Evolutionary conservation across 2,329 filamentous ascomycete species (phyloP).

Genomic region (Ophiostoma ips): DNA sequence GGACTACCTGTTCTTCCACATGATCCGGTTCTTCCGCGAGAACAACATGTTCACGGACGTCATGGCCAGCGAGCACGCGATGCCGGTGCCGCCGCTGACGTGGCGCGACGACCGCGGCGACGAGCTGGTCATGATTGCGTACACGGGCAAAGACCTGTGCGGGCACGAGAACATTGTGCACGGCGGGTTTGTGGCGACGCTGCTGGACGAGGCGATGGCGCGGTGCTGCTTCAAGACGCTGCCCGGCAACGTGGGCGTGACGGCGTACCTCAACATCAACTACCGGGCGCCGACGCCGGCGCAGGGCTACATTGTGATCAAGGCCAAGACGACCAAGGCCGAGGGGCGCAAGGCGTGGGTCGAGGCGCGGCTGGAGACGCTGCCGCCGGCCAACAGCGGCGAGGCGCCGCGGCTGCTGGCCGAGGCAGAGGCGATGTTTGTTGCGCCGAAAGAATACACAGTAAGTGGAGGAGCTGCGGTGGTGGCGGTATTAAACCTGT

Average conservation of each 20-base stretch:
- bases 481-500: not conserved
- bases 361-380: conserved; percentile 54
- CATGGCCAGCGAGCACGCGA: conserved; percentile 57
- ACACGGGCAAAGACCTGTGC: conserved; percentile 67
- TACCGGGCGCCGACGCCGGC: conserved; percentile 73
- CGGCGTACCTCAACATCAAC: conserved; percentile 69
- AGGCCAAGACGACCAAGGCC: conserved; percentile 66
- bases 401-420: conserved; percentile 55
- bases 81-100: conserved; percentile 67
- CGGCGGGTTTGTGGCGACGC: conserved; percentile 78
- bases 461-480: not conserved
- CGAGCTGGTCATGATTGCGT: conserved; percentile 56
- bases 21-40: conserved; percentile 53
- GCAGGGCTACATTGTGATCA: conserved; percentile 60
- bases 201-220: conserved; percentile 81
- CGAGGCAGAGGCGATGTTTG: conserved; percentile 74
- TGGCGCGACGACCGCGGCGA: conserved; percentile 61
- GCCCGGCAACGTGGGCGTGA: conserved; percentile 74
- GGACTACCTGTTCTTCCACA: conserved; percentile 77
- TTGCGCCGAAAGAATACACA: conserved; percentile 23
- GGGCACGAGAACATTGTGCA: conserved; percentile 87
- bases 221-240: conserved; percentile 78
- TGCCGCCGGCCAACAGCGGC: conserved; percentile 42
- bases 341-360: conserved; percentile 95
- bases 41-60: conserved; percentile 75